A percentile compares a stretch with the other conserved stretches of the same genome.
Evolutionary conservation across 2,329 filamentous ascomycete species (phyloP).

Genomic region (Claviceps sp.): DNA sequence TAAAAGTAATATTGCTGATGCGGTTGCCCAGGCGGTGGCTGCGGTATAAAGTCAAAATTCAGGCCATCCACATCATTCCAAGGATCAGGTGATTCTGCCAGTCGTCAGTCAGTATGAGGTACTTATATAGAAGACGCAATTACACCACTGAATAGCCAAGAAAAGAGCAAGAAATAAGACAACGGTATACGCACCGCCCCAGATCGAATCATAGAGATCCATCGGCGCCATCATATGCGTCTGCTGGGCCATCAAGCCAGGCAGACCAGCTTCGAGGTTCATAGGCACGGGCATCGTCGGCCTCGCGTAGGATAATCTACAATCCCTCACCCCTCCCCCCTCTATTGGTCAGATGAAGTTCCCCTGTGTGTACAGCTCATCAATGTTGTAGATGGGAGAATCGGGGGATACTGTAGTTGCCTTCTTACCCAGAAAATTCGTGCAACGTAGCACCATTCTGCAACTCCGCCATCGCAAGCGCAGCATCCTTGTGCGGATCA

Average conservation of each 20-base stretch:
- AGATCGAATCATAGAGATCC: conserved; percentile 56
- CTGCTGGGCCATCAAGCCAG: conserved; percentile 40
- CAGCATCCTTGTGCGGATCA: conserved; percentile 47
- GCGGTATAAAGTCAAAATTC: conserved; percentile 48
- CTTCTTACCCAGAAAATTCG: conserved; percentile 28
- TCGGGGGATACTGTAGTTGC: conserved; percentile 3
- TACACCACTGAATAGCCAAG: background rate
- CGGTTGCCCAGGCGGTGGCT: conserved; percentile 44
- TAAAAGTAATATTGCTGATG: conserved; percentile 47
- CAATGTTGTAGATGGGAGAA: background rate
- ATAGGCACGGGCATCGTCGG: conserved; percentile 24
- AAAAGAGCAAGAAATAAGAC: background rate
- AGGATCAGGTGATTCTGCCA: conserved; percentile 45
- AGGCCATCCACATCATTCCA: conserved; percentile 43
- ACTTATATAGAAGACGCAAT: too few species aligned
- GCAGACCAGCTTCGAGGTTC: conserved; percentile 32
- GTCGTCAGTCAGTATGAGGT: background rate
- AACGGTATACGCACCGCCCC: conserved; percentile 42
- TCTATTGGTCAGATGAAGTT: too few species aligned
- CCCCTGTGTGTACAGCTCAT: background rate
- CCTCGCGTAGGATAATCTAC: conserved; percentile 23
- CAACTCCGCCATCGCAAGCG: conserved; percentile 51
- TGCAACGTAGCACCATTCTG: conserved; percentile 40
- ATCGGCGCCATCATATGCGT: conserved; percentile 50
- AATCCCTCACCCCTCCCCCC: too few species aligned